phyloP scores from a whole-genome alignment of 2,329 filamentous ascomycete species.

The Metarhizium rileyi region DNA sequence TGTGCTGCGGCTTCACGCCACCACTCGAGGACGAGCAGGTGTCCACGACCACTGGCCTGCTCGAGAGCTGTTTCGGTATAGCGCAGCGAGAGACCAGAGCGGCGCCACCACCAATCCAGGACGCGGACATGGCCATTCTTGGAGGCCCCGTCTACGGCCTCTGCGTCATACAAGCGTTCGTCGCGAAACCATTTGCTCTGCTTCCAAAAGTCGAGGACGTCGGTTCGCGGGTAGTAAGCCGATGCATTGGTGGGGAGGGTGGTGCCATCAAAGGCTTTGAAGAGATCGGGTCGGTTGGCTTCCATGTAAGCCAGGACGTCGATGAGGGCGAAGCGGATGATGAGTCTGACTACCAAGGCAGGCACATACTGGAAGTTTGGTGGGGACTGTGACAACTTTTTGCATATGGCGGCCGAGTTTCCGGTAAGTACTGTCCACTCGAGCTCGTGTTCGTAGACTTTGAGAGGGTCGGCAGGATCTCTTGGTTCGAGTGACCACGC shows the following conservation, averaged over 20 bases:
- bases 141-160: constrained; percentile 81
- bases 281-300: constrained; percentile 57
- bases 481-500: constrained; percentile 58
- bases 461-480: constrained; percentile 52
- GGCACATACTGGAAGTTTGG: constrained; percentile 64
- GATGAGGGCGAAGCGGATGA: constrained; percentile 82
- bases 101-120: constrained; percentile 85
- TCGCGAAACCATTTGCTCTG: constrained; percentile 72
- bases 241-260: constrained; percentile 83
- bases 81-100: constrained; percentile 64
- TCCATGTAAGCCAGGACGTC: constrained; percentile 64
- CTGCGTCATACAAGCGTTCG: constrained; percentile 69
- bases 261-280: constrained; percentile 77
- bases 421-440: constrained; percentile 78
- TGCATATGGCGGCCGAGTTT: constrained; percentile 60
- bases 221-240: constrained; percentile 71
- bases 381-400: constrained; percentile 61
- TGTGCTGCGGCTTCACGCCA: constrained; percentile 66
- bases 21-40: constrained; percentile 84
- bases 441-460: constrained; percentile 65
- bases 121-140: constrained; percentile 76
- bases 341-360: constrained; percentile 72
- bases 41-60: constrained; percentile 74
- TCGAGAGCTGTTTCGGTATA: constrained; percentile 85
- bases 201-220: constrained; percentile 87